Evolutionary conservation across 176 grass and related monocot species (phyloP).

Genomic region (Phyllostachys edulis): DNA sequence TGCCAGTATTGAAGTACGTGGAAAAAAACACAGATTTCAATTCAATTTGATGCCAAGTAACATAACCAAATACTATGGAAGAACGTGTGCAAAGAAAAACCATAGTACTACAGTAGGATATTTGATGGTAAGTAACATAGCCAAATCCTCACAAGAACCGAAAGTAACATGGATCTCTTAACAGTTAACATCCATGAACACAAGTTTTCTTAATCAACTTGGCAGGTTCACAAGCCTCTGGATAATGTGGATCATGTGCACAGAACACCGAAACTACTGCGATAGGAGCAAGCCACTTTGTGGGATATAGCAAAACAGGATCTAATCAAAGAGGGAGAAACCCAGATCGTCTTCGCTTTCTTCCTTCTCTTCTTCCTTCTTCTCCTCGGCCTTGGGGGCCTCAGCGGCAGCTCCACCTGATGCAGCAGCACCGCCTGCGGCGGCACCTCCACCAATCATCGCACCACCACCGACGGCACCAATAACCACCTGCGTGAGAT

Average conservation of each 20-base stretch:
- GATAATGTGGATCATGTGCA: neutral
- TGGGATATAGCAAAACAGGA: neutral
- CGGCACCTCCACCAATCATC: conserved; percentile 43
- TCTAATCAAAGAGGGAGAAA: conserved; percentile 93
- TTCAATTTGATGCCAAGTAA: neutral
- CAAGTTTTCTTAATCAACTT: neutral
- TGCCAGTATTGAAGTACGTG: no score
- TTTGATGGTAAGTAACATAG: neutral
- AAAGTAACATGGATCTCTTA: neutral
- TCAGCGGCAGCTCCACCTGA: conserved; percentile 41
- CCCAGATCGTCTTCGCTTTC: conserved; percentile 87
- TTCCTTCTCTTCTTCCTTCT: conserved; percentile 89
- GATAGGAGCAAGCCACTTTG: neutral
- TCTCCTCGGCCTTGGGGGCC: conserved; percentile 63
- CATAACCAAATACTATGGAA: neutral
- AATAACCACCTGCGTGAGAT: conserved; percentile 51
- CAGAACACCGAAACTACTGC: conserved; percentile 27
- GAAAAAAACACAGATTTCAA: no score
- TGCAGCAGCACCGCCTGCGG: conserved; percentile 21
- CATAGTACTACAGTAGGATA: neutral
- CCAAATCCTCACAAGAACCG: neutral
- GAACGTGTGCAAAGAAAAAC: neutral
- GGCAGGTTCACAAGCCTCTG: conserved; percentile 13
- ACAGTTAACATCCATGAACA: neutral
- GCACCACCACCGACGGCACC: conserved; percentile 58